phyloP scores from a whole-genome alignment of 768 basidiomycete genomes.

The Tricholomella constricta region DNA sequence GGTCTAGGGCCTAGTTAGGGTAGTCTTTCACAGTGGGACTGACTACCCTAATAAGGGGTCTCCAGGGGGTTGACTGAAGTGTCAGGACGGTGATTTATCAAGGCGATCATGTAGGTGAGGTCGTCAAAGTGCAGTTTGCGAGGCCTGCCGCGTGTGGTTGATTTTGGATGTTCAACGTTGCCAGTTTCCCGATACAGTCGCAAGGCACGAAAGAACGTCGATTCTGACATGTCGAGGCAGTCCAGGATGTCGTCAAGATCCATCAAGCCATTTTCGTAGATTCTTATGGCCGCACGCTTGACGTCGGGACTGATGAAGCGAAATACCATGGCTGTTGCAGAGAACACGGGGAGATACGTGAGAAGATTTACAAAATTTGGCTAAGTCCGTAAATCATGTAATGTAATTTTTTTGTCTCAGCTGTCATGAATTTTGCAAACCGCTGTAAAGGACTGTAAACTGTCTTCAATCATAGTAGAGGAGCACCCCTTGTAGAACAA shows the following conservation, averaged over 20 bases:
- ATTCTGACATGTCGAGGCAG: conserved; percentile 18
- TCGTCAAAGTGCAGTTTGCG: conserved; percentile 17
- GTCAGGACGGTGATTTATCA: conserved; percentile 24
- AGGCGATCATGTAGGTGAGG: conserved; percentile 21
- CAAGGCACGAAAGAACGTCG: conserved; percentile 19
- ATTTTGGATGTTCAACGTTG: conserved; percentile 22
- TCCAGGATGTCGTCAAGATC: conserved; percentile 22
- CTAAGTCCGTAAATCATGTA: too few relatives aligned
- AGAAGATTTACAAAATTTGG: too few relatives aligned
- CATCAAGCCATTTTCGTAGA: conserved; percentile 21
- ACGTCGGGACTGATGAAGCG: conserved; percentile 26
- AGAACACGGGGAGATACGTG: conserved; percentile 1
- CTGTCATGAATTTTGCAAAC: too few relatives aligned
- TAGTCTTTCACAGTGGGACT: too few relatives aligned
- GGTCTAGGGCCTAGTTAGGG: too few relatives aligned
- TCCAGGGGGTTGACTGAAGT: too few relatives aligned
- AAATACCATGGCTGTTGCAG: too few relatives aligned
- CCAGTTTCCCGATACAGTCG: conserved; percentile 28
- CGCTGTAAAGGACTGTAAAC: too few relatives aligned
- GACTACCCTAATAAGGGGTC: too few relatives aligned
- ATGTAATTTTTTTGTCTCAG: too few relatives aligned
- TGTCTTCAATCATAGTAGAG: too few relatives aligned
- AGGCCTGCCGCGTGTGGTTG: conserved; percentile 8
- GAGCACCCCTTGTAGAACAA: too few relatives aligned
- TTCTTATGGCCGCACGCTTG: conserved; percentile 29